phyloP scores from a whole-genome alignment of 257 asterid genomes.

The Perilla frutescens region DNA sequence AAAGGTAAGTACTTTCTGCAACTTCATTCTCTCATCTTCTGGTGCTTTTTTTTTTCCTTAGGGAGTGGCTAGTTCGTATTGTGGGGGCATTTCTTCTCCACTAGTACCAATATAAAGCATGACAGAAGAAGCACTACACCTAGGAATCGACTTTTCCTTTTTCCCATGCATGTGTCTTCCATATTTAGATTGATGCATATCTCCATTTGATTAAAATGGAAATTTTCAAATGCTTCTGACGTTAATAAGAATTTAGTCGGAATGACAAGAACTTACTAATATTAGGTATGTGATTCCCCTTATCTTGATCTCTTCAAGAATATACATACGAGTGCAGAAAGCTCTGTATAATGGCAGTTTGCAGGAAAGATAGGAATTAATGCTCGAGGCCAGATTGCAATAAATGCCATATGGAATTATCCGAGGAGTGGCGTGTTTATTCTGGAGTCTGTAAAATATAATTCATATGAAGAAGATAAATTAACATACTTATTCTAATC shows the following conservation, averaged over 20 bases:
- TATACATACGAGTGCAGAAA: not conserved
- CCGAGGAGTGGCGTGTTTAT: not conserved
- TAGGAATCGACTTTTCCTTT: constrained; percentile 3
- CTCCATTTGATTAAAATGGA: not conserved
- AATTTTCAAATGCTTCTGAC: constrained; percentile 10
- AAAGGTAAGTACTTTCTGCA: constrained; percentile 54
- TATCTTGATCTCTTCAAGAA: not conserved
- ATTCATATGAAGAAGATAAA: constrained; percentile 1
- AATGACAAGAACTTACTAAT: not conserved
- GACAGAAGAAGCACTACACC: not conserved
- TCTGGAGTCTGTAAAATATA: not conserved
- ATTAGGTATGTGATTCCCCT: too few species aligned
- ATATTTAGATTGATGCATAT: not conserved
- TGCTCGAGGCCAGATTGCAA: too few species aligned
- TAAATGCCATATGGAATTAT: not conserved
- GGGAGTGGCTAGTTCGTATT: not conserved
- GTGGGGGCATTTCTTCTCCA: not conserved
- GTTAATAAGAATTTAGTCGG: not conserved
- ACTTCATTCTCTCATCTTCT: constrained; percentile 3
- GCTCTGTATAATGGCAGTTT: too few species aligned
- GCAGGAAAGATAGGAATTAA: too few species aligned
- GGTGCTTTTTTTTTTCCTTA: not conserved
- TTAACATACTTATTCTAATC: not conserved
- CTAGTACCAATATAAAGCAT: not conserved
- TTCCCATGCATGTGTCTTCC: not conserved